Base-by-base conservation (phyloP, 345 rosid species). In the Camelina laxa region DNA sequence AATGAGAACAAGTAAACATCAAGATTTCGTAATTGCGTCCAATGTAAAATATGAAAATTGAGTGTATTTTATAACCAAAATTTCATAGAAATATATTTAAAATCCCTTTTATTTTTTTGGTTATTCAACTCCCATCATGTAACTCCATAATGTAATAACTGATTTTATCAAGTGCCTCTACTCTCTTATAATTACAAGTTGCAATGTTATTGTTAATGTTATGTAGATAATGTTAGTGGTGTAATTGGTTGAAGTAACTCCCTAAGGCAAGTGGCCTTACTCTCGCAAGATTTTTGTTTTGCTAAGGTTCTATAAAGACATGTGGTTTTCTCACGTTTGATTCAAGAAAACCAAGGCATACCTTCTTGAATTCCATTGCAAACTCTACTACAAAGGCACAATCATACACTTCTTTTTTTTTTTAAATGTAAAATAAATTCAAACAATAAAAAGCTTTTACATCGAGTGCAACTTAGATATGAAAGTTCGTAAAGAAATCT, bases 131-230 rank as follows among this genome's bases (percentile, higher is more conserved):
- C 62, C 14, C 41, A 55, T 67, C 16, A 67, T 38, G 36, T 68
- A 17, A 54, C 51, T 41, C 39, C 13, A 3, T 55, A 24, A 21
- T 16, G 63, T 41, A n/a, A 31, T 38, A 54, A 68, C 53, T 69
- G 41, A 6, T 55, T 41, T 41, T 39, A 4, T 55, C 63, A 55
- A 55, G 73, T 42, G 62, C 62, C 39, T 9, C 5, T 48, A 30
- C 47, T 50, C 5, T 53, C 24, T 53, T 54, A 22, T n/a, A 21
- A 22, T 21, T 51, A 67, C 71, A 53, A 53, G 39, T 68, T 68
- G 62, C 51, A 54, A 41, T 15, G 27, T 68, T 44, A 20, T 39
- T 13, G 39, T 68, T 44, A 20, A 20, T 13, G 39, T 47, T 12
- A 21, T 7, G 66, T 36, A 36, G 11, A 60, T 59, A 12, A 17